Evolutionary conservation across 495 filamentous ascomycete species (phyloP).

Genomic region (Hypomontagnella monticulosa): DNA sequence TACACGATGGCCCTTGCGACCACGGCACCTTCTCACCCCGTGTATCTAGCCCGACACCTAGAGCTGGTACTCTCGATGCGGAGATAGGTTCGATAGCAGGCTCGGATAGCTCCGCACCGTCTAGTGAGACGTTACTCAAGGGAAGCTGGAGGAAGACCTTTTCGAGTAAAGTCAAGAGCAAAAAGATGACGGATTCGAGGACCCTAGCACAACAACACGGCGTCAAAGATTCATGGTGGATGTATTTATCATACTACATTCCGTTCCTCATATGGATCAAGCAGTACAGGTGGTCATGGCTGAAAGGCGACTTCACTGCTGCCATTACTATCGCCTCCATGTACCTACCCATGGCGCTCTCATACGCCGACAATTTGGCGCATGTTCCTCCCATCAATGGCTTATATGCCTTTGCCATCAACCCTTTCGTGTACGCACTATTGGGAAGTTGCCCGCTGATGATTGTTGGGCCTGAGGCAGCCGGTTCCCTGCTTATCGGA

Average conservation of each 20-base stretch:
- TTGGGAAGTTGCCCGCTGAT: constrained; percentile 91
- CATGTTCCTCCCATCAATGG: constrained; percentile 94
- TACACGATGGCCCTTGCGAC: constrained; percentile 66
- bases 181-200: constrained; percentile 70
- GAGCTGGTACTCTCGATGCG: constrained; percentile 48
- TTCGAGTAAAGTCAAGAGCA: constrained; percentile 56
- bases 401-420: constrained; percentile 93
- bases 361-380: constrained; percentile 90
- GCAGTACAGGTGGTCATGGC: constrained; percentile 81
- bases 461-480: constrained; percentile 95
- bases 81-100: constrained; percentile 38
- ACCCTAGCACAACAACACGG: constrained; percentile 69
- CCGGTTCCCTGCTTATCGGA: constrained; percentile 89
- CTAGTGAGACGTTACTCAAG: constrained; percentile 33
- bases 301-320: constrained; percentile 87
- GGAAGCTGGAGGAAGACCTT: constrained; percentile 49
- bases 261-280: constrained; percentile 88
- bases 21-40: constrained; percentile 85
- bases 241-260: constrained; percentile 94
- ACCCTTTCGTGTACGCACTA: constrained; percentile 87
- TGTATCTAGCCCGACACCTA: constrained; percentile 59
- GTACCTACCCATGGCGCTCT: constrained; percentile 97
- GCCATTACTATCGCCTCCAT: constrained; percentile 92
- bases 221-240: constrained; percentile 62
- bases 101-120: constrained; percentile 33